Evolutionary conservation across 805 yeast species (phyloP).

Genomic region (Candida adriatica): DNA sequence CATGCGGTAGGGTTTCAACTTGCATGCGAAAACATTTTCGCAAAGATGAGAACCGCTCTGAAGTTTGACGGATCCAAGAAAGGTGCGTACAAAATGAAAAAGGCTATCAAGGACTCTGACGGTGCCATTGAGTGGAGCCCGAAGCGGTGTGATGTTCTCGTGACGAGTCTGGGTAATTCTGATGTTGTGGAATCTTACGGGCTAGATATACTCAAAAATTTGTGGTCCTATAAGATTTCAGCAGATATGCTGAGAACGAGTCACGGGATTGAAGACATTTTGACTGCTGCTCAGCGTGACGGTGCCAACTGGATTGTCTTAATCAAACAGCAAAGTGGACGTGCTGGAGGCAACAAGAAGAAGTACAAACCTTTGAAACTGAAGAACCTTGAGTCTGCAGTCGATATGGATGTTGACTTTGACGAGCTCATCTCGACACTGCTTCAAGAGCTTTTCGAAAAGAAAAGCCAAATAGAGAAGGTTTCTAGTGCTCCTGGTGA

Average conservation of each 20-base stretch:
- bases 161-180: constrained; percentile 58
- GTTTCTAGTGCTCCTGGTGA: constrained; percentile 11
- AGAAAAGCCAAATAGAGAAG: not conserved
- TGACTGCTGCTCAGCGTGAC: constrained; percentile 54
- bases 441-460: constrained; percentile 21
- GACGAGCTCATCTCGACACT: constrained; percentile 54
- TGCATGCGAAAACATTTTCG: constrained; percentile 61
- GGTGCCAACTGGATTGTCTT: constrained; percentile 74
- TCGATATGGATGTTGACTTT: constrained; percentile 67
- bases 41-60: constrained; percentile 42
- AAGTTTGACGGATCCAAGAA: constrained; percentile 27
- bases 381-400: constrained; percentile 49
- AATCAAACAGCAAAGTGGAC: constrained; percentile 58
- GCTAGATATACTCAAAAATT: constrained; percentile 47
- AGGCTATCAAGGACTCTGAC: constrained; percentile 27
- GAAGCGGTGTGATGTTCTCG: constrained; percentile 73
- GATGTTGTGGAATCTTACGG: constrained; percentile 50
- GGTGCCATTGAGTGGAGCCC: constrained; percentile 41
- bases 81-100: constrained; percentile 26
- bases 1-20: constrained; percentile 84
- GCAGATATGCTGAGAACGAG: constrained; percentile 58
- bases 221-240: constrained; percentile 77
- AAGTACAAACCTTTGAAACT: constrained; percentile 73
- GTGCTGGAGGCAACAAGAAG: constrained; percentile 27
- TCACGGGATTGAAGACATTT: constrained; percentile 54